Base-by-base conservation (phyloP, 2,329 filamentous ascomycete species). In the Claviceps africana region DNA sequence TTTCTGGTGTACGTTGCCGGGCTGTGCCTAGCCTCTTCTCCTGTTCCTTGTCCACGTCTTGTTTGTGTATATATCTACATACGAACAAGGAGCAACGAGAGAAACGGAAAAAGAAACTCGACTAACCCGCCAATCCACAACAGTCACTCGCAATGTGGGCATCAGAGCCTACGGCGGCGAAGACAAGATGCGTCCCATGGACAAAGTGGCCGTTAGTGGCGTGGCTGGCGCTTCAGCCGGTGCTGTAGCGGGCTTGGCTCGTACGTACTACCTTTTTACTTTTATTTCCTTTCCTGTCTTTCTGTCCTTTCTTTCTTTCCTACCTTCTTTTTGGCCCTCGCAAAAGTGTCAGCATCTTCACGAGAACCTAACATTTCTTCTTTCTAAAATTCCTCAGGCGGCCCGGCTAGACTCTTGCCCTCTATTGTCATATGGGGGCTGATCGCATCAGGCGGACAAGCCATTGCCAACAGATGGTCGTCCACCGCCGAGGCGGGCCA, bases 171-270 rank as follows among this genome's bases (percentile, higher is more conserved):
- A 71, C 68, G 74, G 73, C 19, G 70, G 71, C 25, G 70, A 78
- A 53, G 70, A 78, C 47, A 71, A 72, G 40, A 65, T 82, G n/a
- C 76, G 74, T 1, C 67, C 72, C 1, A 65, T 68, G 35, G 81
- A 93, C 54, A 81, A 79, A 54, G 70, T 80, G 19, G 79, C 77
- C 61, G 83, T 82, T 35, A 90, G 85, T 62, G 75, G 81, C 13
- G 63, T 88, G 30, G 84, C 85, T 42, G 88, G 88, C 25, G 82
- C 79, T 42, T 71, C 87, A 33, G 81, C 86, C 11, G 88, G 72
- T 42, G 68, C 83, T 65, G 73, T 73, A 64, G 83, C 65, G 63
- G 82, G 70, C 61, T 66, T 76, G 47, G 63, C 78, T 39, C 71
- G 78, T 79, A 66, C 64, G 76, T 69, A 47, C 30, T 22, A 31